Evolutionary conservation across 1,139 yeast species (phyloP), one percentile per base, ranked within the genome.

Genomic region (Yamadazyma triangularis): DNA sequence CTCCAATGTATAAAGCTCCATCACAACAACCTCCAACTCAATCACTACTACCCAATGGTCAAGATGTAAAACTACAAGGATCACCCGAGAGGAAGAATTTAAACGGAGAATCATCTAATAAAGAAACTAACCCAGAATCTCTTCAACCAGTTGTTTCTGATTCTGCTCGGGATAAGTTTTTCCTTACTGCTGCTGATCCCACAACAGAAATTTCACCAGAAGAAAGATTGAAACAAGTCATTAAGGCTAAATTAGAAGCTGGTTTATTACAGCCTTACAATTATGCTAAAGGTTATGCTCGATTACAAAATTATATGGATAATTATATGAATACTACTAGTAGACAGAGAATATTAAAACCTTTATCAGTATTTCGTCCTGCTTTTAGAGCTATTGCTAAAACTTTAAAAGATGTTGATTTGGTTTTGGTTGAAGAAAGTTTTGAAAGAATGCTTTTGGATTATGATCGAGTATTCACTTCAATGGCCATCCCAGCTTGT

Each of bases 401-500:
- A 45, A 82, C 95, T 0, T 64, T 91, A 42, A 86, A 86, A 48
- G 97, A 89, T 56, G 89, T 88, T 9, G 98, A 91, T 56, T 67
- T 89, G 48, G 93, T 89, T 5, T 63, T 88, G 25, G 97, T 91
- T 8, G 98, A 91, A 50, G 97, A 91, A 54, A 82, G 85, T 34
- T 91, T 91, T 53, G 98, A 91, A 58, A 69, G 97, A 38, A 85
- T 89, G 95, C 60, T 91, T 30, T 63, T 91, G 33, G 96, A 91
- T 47, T 89, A 91, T 50, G 98, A 91, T 54, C 72, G 98, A 27
- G 96, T 91, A 3, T 91, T 91, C 56, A 88, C 97, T 0, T 83
- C 95, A 5, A 88, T 89, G 96, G 96, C 96, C 6, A 88, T 91
- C 34, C 98, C 98, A 0, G 96, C 97, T 0, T 89, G 97, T 59